Evolutionary conservation across 495 filamentous ascomycete species (phyloP), one percentile per base, ranked within the genome.

Genomic region (Talaromyces proteolyticus): DNA sequence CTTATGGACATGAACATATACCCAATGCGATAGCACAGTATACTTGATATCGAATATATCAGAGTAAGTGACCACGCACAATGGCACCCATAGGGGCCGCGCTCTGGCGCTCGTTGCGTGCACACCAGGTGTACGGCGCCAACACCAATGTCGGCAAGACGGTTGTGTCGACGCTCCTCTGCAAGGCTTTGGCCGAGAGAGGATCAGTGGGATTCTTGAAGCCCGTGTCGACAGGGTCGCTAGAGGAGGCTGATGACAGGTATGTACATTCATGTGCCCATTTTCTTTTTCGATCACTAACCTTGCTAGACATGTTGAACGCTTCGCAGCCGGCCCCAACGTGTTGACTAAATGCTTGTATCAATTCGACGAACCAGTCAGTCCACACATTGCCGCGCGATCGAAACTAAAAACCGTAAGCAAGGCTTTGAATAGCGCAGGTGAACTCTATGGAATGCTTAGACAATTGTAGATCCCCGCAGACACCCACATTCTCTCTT

Each of bases 91-190:
- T 69, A 34, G 68, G 69, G 36, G 69, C 69, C 36, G 68, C 64
- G 8, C 75, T 89, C 21, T 86, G 81, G 76, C 81, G 76, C 47
- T 75, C 74, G 3, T 68, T 88, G 40, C 76, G 79, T 47, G 72
- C 76, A 11, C 75, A 83, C 49, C 86, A 90, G 57, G 71, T 91
- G 18, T 91, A 86, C 52, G 87, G 87, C 4, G 86, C 87, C 24
- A 90, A 91, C 57, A 91, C 87, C 3, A 77, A 88, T 52, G 86
- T 91, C 26, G 87, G 87, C 50, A 91, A 91, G 66, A 90, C 87
- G 0, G 75, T 91, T 22, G 73, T 86, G 40, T 84, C 84, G 1
- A 88, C 86, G 0, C 61, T 88, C 26, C 73, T 91, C 14, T 84
- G 81, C 60, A 82, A 76, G 56, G 76, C 84, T 1, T 26, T 62